Base-by-base conservation (phyloP, 441 rosid species). In the Capsella rubella region DNA sequence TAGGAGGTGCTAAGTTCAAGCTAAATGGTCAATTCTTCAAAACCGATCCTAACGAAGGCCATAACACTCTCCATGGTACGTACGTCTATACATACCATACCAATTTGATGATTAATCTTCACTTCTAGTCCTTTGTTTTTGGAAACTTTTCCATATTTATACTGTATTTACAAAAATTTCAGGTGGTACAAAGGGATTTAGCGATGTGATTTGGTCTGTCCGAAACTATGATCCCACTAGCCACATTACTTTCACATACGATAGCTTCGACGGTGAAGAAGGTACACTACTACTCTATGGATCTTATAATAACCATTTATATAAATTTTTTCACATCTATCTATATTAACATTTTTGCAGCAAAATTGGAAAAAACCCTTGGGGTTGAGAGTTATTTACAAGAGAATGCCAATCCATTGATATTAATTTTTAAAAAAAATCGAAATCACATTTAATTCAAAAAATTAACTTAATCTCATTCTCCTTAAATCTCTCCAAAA, bases 131-230 rank as follows among this genome's bases (percentile, higher is more conserved):
- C 8, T 27, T 28, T 64, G 37, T 8, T 42, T 16, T 16, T 16
- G 18, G 14, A 2, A 13, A 0, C 8, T 32, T 32, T 27, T 47
- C 7, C 25, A 21, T 21, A 37, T 57, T 37, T 37, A 8, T 35
- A 0, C 3, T 34, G 2, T 8, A 2, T 37, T 37, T 37, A 37
- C 0, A 5, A 7, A 27, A 40, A 3, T 59, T 59, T 21, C 72
- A 92, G 96, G 96, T 78, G 95, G 97, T 5, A 14, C 76, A 21
- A 84, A 80, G 70, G 97, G 96, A 10, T 89, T 82, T 10, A 40
- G 83, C 39, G 88, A 90, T 55, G 93, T 86, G 67, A 47, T 79
- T 40, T 92, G 95, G 96, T 73, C 55, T n/a, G 89, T 87, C 18
- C 9, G 72, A 8, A 80, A 71, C 21, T 78, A 87, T 55, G 61